Base-by-base conservation (phyloP, 306 rosid genomes). In the Oemleria cerasiformis region DNA sequence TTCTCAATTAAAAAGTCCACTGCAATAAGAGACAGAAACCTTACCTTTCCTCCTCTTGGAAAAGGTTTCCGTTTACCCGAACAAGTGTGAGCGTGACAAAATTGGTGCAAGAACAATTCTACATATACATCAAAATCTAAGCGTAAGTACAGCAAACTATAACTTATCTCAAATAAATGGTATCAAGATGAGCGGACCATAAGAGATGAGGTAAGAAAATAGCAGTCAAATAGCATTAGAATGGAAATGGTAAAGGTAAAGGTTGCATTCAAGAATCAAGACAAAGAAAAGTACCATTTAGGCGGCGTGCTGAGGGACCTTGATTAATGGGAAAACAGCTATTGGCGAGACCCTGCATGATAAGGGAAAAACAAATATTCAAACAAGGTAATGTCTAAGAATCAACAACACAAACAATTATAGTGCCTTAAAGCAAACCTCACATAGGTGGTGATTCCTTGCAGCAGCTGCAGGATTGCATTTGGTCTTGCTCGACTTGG, bases 61-160 rank as follows among this genome's bases (percentile, higher is more conserved):
- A 93, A 93, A 53, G 89, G 98, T 78, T 84, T 90, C 48, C 50
- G 89, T 76, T 93, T 87, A 63, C 89, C 88, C 0, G 87, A 88
- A 89, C 98, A 93, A 69, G 92, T 78, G 76, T 87, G 98, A 72
- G 97, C 89, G 45, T 87, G 94, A 82, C 98, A 93, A 81, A 90
- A 90, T 80, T 93, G 98, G 77, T 78, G 98, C 87, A 87, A 84
- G 81, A 93, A 93, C 80, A 93, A 81, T 65, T 93, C 98, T 93
- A 70, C 75, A 64, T 63, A 59, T 68, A 56, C 63, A 78, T 54
- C 73, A 68, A 78, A 64, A 73, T 55, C 77, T 64, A 76, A 77
- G 34, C 74, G 75, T 72, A 57, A 65, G 78, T 75, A 11, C 39
- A 44, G 21, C 4, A 83, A 66, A 58, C 39, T 25, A 51, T 69